Base-by-base conservation (phyloP, 768 basidiomycete species). In the Amanita pallidorosea region DNA sequence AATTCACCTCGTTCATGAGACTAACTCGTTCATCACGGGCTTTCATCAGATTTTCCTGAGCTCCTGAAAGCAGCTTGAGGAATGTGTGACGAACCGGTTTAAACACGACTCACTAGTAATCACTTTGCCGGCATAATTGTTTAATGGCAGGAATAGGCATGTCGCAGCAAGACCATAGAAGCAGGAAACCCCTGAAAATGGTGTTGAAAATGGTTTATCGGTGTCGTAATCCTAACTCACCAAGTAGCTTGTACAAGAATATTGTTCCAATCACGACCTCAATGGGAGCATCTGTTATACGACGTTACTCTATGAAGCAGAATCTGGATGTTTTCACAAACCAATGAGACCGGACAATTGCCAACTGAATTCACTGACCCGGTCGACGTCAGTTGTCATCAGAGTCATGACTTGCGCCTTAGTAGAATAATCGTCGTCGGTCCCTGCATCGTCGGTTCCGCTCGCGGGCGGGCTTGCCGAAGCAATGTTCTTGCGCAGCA, bases 371-470 rank as follows among this genome's bases (percentile, higher is more conserved):
- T 94, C 88, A 62, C 84, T 81, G 54, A 94, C 83, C 49, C 92
- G 77, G 63, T 94, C 90, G 25, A 93, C 89, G 57, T 96, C 92
- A 5, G 90, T 92, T 5, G 92, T 94, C 88, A 95, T 93, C 25
- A 95, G 76, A 2, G 88, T 94, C 91, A 95, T 93, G 58, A 96
- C 82, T 67, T 95, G 79, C 5, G 79, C 77, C 60, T 83, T 82
- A 60, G 75, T 80, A 8, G 79, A 79, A 55, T 80, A 78, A 20
- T 77, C 74, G 51, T 81, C 79, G 7, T 76, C 73, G 31, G 63
- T 68, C 44, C 71, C 67, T 33, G 65, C 63, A 15, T 61, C 60
- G 2, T 34, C 47, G 8, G 53, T 49, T 23, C 53, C 49, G 46
- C 59, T 51, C 15, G 47, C 52, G 57, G 34, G 67, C 55, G 53